Evolutionary conservation across 352 stramenopile genomes (phyloP), one percentile per base, ranked within the genome.

Genomic region (Pythium myriotylum): DNA sequence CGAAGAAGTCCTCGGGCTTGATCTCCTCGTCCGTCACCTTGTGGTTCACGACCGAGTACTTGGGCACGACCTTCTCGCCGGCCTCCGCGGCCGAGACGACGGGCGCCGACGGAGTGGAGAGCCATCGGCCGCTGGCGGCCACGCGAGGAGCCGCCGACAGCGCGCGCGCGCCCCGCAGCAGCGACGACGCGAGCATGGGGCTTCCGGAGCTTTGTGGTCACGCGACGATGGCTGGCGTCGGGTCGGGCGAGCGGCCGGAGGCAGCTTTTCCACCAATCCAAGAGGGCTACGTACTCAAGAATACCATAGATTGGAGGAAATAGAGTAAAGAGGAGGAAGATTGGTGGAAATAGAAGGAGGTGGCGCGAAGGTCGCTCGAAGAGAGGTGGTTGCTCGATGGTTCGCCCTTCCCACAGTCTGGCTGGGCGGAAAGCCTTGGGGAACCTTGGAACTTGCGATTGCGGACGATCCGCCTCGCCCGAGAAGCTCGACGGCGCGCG

Each of bases 31-130:
- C 72, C 7, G 78, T 86, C 48, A 91, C 81, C n/a, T 77, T 78
- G 76, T 94, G 85, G 59, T 87, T 72, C 47, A 94, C 85, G 46
- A 94, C 74, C 24, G 85, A 91, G 62, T 80, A 89, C 64, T 76
- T 77, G 20, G 80, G 70, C 59, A 64, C 23, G 33, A 41, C 51
- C 50, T 60, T 46, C 19, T 54, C 65, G 33, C 50, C 48, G 3
- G 70, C 32, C 9, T 61, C 49, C 4, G 69, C 69, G 3, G 75
- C 62, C 0, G 52, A 42, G 14, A 51, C 50, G 26, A 35, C 43
- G 32, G 45, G 37, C 5, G 42, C 32, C n/a, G 62, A 43, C 33
- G 52, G 32, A 24, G 35, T 60, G 32, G 29, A 39, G 42, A 66
- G 50, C 47, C 48, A 60, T 24, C 48, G 40, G 13, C 54, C 54